Base-by-base conservation (phyloP, 306 rosid genomes). In the Casuarina cunninghamiana region DNA sequence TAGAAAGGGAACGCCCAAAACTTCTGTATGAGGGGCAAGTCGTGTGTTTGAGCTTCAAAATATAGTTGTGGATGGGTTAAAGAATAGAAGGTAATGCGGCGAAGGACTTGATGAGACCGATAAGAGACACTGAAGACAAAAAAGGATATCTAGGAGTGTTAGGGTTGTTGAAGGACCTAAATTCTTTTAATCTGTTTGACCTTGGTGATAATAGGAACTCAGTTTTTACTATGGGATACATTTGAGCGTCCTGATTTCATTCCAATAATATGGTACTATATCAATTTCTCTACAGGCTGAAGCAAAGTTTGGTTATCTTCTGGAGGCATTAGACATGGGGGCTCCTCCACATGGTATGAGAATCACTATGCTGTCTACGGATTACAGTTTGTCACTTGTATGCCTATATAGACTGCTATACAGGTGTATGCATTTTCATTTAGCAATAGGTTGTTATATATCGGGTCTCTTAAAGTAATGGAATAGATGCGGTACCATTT, bases 261-360 rank as follows among this genome's bases (percentile, higher is more conserved):
- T 57, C 68, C 51, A 70, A 41, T 76, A 71, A 75, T 72, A 43
- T 83, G 78, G 54, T 57, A 26, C 63, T 78, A 21, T 49, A 26
- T 72, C 53, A 37, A 51, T 76, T 70, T 74, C 74, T 55, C 67
- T 83, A 50, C 93, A 93, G 97, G 99, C 97, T 60, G 99, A 95
- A 86, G 92, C 90, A 0, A 93, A 95, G 90, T 93, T 95, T 76
- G 97, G 97, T 39, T 91, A 91, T 82, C 97, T 95, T 82, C 91
- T 95, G 44, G 99, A 95, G 83, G 99, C 99, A 32, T 83, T 95
- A 61, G 99, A 93, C 93, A 95, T 93, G 97, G 99, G 97, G 65
- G 99, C 97, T 84, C 99, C 97, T 77, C 97, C 99, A 55, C 99
- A 93, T 78, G 99, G 99, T 95, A 92, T 81, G 83, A 65, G 72